A percentile compares a stretch with the other conserved stretches of the same genome.
phyloP scores from a whole-genome alignment of 768 basidiomycete genomes.

The Butyriboletus loyo region DNA sequence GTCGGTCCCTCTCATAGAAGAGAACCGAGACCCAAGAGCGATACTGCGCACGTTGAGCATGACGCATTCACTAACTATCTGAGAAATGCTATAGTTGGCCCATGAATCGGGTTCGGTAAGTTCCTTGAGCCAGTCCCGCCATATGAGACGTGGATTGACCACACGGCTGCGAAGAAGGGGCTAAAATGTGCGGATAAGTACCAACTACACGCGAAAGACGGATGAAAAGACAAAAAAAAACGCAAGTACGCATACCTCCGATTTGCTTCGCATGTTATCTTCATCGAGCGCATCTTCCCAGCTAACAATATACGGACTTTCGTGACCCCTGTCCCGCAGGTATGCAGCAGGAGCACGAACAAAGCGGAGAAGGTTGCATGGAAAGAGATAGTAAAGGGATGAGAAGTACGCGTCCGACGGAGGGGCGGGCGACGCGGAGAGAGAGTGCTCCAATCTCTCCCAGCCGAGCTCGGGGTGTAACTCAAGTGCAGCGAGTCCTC shows the following conservation, averaged over 20 bases:
- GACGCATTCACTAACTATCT: slow-evolving; percentile 63
- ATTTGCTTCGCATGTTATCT: slow-evolving; percentile 64
- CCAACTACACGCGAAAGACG: background rate
- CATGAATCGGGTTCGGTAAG: slow-evolving; percentile 64
- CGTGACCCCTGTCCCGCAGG: slow-evolving; percentile 46
- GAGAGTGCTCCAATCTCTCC: slow-evolving; percentile 62
- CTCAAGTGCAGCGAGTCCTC: slow-evolving; percentile 38
- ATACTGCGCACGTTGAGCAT: slow-evolving; percentile 65
- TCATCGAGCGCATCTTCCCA: slow-evolving; percentile 74
- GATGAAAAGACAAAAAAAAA: background rate
- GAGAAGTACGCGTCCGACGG: slow-evolving; percentile 69
- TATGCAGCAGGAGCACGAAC: slow-evolving; percentile 66
- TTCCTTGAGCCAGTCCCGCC: slow-evolving; percentile 62
- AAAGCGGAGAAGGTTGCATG: slow-evolving; percentile 83
- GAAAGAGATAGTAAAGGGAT: slow-evolving; percentile 85
- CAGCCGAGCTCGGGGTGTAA: slow-evolving; percentile 61
- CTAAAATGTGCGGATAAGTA: slow-evolving; percentile 34
- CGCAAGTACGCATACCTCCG: slow-evolving; percentile 50
- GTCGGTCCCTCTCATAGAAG: background rate
- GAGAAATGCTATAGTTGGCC: slow-evolving; percentile 57
- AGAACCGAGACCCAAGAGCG: slow-evolving; percentile 42
- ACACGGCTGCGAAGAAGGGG: slow-evolving; percentile 66
- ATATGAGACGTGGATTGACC: slow-evolving; percentile 71
- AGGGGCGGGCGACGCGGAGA: slow-evolving; percentile 54
- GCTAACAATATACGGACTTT: slow-evolving; percentile 60